Conservation (phyloP, 2,329 filamentous ascomycete species). For the Venturia carpophila region DNA sequence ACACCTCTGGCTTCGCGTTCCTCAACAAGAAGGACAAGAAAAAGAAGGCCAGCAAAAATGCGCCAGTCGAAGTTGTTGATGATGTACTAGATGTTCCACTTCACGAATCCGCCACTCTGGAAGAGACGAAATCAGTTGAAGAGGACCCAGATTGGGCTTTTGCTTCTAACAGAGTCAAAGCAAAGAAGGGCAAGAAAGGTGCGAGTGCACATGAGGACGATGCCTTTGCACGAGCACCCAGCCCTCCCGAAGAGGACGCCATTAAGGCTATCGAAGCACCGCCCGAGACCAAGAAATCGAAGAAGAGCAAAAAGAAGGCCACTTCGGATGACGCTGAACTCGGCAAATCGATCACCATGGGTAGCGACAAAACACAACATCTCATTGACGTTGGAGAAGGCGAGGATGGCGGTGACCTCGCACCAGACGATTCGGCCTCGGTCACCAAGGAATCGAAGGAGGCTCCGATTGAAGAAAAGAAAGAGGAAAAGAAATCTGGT, state of each 20-base stretch:
- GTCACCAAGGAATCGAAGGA: slow-evolving; percentile 1
- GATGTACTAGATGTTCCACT: slow-evolving; percentile 34
- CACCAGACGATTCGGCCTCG: slow-evolving; percentile 17
- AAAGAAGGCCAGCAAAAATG: slow-evolving; percentile 32
- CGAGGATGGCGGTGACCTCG: slow-evolving; percentile 15
- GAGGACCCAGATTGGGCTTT: slow-evolving; percentile 18
- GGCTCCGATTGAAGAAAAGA: background rate
- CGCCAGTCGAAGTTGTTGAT: slow-evolving; percentile 32
- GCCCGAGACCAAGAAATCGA: slow-evolving; percentile 3
- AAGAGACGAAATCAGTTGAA: slow-evolving; percentile 25
- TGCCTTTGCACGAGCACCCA: slow-evolving; percentile 9
- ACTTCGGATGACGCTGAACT: slow-evolving; percentile 23
- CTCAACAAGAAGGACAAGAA: slow-evolving; percentile 49
- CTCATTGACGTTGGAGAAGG: slow-evolving; percentile 2
- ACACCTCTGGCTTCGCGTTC: slow-evolving; percentile 52
- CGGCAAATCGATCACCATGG: slow-evolving; percentile 14
- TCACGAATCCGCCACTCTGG: slow-evolving; percentile 35
- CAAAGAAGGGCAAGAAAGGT: slow-evolving; percentile 17
- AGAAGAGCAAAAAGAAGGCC: slow-evolving; percentile 31
- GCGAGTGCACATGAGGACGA: slow-evolving; percentile 1
- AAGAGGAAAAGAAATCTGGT: slow-evolving; percentile 13
- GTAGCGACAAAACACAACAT: slow-evolving; percentile 8
- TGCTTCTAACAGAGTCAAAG: slow-evolving; percentile 16
- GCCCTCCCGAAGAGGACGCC: slow-evolving; percentile 15
- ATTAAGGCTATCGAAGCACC: slow-evolving; percentile 13